Conservation (phyloP, 2,329 filamentous ascomycete genomes). For the Talaromyces sp. region DNA sequence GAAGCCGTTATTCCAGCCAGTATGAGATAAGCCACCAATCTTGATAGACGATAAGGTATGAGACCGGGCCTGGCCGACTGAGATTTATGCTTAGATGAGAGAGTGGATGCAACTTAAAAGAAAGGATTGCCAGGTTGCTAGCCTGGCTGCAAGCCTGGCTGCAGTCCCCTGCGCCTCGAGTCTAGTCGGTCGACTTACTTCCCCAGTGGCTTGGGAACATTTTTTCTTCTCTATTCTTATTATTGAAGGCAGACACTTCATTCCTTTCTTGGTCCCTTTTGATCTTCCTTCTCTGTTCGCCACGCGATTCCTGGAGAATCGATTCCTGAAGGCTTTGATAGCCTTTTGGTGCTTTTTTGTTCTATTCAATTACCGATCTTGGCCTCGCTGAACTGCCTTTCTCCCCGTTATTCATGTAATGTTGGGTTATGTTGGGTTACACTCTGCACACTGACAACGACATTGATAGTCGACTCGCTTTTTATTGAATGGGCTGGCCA, state of each 20-base stretch:
- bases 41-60: not conserved
- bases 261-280: not conserved
- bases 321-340: not conserved
- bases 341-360: not conserved
- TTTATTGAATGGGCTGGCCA: not conserved
- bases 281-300: not conserved
- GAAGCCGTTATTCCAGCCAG: not conserved
- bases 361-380: not conserved
- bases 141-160: not conserved
- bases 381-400: not conserved
- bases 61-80: not conserved
- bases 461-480: not conserved
- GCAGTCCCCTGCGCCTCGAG: not conserved
- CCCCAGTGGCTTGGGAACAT: not conserved
- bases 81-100: slow-evolving; percentile 2
- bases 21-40: not conserved
- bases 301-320: slow-evolving; percentile 11
- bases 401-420: not conserved
- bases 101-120: slow-evolving; percentile 7
- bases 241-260: not conserved
- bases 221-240: not conserved
- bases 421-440: not conserved
- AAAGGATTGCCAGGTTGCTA: not conserved
- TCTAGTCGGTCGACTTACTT: not conserved
- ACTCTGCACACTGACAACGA: not conserved